A percentile compares a stretch with the other conserved stretches of the same genome.
Evolutionary conservation across 352 stramenopile species (phyloP).

Genomic region (Phytophthora hybrid): DNA sequence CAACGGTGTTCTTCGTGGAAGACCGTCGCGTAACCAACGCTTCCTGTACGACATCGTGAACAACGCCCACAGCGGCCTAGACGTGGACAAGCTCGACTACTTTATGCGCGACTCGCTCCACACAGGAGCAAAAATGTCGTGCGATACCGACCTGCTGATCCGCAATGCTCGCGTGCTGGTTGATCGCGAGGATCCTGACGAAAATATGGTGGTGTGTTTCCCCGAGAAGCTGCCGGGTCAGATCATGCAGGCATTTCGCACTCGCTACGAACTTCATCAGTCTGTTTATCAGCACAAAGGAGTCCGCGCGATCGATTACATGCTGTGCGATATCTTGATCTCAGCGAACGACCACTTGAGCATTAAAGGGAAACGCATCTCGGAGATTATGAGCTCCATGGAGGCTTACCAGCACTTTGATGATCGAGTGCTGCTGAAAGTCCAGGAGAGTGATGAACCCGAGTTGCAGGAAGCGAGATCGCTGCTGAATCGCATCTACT

Average conservation of each 20-base stretch:
- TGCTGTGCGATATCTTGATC: slow-evolving; percentile 86
- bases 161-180: slow-evolving; percentile 73
- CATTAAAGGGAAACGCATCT: slow-evolving; percentile 74
- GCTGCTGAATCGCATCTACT: slow-evolving; percentile 71
- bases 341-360: slow-evolving; percentile 67
- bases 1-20: slow-evolving; percentile 46
- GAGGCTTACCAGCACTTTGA: slow-evolving; percentile 86
- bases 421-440: slow-evolving; percentile 77
- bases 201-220: slow-evolving; percentile 80
- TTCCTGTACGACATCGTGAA: slow-evolving; percentile 93
- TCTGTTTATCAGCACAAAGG: slow-evolving; percentile 90
- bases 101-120: slow-evolving; percentile 87
- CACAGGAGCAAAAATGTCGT: slow-evolving; percentile 79
- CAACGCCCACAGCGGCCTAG: slow-evolving; percentile 85
- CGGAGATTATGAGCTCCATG: slow-evolving; percentile 68
- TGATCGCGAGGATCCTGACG: slow-evolving; percentile 53
- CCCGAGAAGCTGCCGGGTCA: slow-evolving; percentile 87
- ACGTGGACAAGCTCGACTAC: slow-evolving; percentile 94
- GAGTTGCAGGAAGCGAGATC: slow-evolving; percentile 55
- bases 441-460: slow-evolving; percentile 74
- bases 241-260: slow-evolving; percentile 91
- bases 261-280: slow-evolving; percentile 88
- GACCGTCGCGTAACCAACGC: slow-evolving; percentile 46
- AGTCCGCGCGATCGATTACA: slow-evolving; percentile 87
- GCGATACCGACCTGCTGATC: slow-evolving; percentile 81